Conservation (phyloP, 306 rosid genomes). For the Cucurbita argyrosperma region DNA sequence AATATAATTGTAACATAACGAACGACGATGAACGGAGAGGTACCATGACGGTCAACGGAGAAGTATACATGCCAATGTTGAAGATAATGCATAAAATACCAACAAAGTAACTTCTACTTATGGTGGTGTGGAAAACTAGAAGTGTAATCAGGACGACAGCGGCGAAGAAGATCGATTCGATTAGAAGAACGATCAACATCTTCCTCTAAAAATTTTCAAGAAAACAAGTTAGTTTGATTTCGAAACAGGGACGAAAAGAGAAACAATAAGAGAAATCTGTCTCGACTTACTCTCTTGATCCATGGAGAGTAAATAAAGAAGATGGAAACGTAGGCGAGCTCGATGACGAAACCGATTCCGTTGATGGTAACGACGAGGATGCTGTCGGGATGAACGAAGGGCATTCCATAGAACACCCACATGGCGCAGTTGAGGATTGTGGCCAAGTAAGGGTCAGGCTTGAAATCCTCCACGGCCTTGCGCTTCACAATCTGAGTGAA, state of each 20-base stretch:
- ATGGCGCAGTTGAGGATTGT: conserved; percentile 54
- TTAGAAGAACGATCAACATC: conserved; percentile 18
- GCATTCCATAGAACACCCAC: conserved; percentile 63
- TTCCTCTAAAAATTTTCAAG: conserved; percentile 24
- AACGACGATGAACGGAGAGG: too few relatives aligned
- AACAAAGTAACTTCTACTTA: conserved; percentile 17
- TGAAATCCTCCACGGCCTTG: conserved; percentile 57
- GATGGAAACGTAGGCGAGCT: conserved; percentile 18
- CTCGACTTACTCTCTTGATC: conserved; percentile 25
- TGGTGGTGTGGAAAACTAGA: conserved; percentile 7
- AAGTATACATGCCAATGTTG: conserved; percentile 54
- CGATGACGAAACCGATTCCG: conserved; percentile 35
- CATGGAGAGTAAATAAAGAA: conserved; percentile 32
- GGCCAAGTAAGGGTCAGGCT: conserved; percentile 63
- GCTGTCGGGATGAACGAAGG: conserved; percentile 37
- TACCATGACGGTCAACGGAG: conserved; percentile 83
- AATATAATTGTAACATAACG: too few relatives aligned
- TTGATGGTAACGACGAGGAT: conserved; percentile 59
- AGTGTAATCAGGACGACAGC: conserved; percentile 14
- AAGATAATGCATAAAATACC: conserved; percentile 46
- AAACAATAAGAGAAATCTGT: background rate
- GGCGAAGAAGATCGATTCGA: conserved; percentile 26
- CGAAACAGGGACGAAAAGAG: background rate
- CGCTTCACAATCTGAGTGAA: conserved; percentile 31
- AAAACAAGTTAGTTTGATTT: background rate